Base-by-base conservation (phyloP, 1,284 basidiomycete genomes). In the Leccinum angustisporum region DNA sequence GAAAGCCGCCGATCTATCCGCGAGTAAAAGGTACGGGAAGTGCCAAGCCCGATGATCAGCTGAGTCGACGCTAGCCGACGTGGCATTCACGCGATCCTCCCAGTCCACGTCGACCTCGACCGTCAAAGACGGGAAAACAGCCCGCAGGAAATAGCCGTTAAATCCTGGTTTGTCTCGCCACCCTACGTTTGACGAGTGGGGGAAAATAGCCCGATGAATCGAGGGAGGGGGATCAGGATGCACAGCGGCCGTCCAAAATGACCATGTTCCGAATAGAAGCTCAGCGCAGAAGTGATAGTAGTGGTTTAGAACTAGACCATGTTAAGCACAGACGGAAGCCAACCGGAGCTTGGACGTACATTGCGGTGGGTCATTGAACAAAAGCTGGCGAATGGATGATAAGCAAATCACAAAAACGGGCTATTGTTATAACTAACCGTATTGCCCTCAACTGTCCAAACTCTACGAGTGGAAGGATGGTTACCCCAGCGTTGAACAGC, bases 211-310 rank as follows among this genome's bases (percentile, higher is more conserved):
- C 43, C 92, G 87, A 40, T 86, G 76, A 9, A 91, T 81, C 4
- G 81, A 77, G 0, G 88, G 84, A 18, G 85, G 80, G 1, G 77
- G 75, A 10, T 60, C 61, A 30, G 68, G 66, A 57, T 67, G 50
- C 8, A 54, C 65, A 36, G 85, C 80, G 6, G 86, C 86, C 40
- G 84, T 78, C 84, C 89, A 90, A 66, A 90, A 83, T 5, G 88
- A 84, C 82, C 90, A 90, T 1, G 83, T 77, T 48, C 90, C 90
- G 54, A 93, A 78, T 61, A 92, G 76, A 56, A 92, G 82, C 71
- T 94, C 91, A 0, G 87, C 91, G 38, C 88, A 88, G 65, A 92
- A 87, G 75, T 94, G 91, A 75, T 92, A 94, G 73, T 92, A 93
- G 72, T 94, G 91, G 60, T 82, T 79, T 33, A 93, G 81, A 78